Base-by-base conservation (phyloP, 345 rosid genomes). In the Physaria fendleri region DNA sequence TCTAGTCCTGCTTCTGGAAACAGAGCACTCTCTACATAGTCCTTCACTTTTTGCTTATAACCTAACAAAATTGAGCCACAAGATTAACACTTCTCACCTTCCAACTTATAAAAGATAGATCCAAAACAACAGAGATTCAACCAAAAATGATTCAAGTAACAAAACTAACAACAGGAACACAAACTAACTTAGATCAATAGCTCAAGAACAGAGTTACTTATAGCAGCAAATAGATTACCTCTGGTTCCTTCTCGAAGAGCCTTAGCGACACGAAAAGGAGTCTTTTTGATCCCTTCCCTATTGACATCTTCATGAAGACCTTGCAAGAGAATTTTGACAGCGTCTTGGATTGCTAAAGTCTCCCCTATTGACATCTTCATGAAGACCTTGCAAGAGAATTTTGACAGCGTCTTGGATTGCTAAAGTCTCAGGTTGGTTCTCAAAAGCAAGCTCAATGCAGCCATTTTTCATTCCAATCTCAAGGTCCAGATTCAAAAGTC, bases 241-340 rank as follows among this genome's bases (percentile, higher is more conserved):
- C 64, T 78, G 54, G 95, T 94, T 40, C 85, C 96, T 65, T 83
- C 83, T 3, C 84, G 78, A 59, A 94, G 81, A 5, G 99, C 95
- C 72, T 87, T 90, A 42, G 99, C 97, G 28, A 94, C 97, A 28
- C 99, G 96, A 62, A 82, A 69, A 40, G 99, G 96, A 49, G 99
- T 94, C 76, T 79, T 94, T 60, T 69, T 85, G 57, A 94, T 69
- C 29, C 99, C 99, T 74, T 90, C 95, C 37, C 99, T 79, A 46
- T 80, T 65, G 63, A 85, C 15, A 80, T 94, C 90, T 44, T 94
- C 96, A 28, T 82, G 79, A 51, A 94, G 67, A 43, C 97, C 96
- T 68, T 82, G 82, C 62, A 94, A 60, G 60, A 94, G 84, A 68
- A 81, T 77, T 68, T 78, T 82, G 2, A 94, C 97, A 58, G 97